phyloP scores from a whole-genome alignment of 805 yeast species.

The Sungouiozyma ichnusensis region DNA sequence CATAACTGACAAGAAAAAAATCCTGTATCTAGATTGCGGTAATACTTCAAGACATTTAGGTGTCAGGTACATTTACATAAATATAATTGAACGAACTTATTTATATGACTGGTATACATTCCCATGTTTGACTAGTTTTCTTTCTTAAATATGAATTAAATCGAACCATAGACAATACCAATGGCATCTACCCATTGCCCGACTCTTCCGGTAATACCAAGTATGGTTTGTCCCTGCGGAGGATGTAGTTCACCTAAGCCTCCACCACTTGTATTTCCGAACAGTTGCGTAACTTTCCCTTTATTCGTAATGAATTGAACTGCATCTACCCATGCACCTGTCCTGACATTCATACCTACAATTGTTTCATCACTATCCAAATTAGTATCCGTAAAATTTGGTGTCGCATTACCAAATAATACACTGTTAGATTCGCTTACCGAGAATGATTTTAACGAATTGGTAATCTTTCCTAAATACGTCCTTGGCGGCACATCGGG shows the following conservation, averaged over 20 bases:
- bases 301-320: slow-evolving; percentile 55
- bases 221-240: slow-evolving; percentile 50
- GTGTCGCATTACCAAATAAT: slow-evolving; percentile 44
- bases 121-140: too few relatives aligned
- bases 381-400: slow-evolving; percentile 43
- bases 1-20: slow-evolving; percentile 1
- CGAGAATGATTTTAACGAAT: slow-evolving; percentile 15
- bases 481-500: slow-evolving; percentile 42
- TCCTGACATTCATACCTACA: slow-evolving; percentile 49
- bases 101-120: too few relatives aligned
- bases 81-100: neutral
- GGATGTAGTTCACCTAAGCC: slow-evolving; percentile 46
- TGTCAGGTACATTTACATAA: neutral
- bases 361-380: slow-evolving; percentile 52
- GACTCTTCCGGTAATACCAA: slow-evolving; percentile 64
- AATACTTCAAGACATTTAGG: neutral
- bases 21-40: neutral
- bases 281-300: slow-evolving; percentile 45
- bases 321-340: slow-evolving; percentile 88
- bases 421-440: slow-evolving; percentile 9
- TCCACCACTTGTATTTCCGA: slow-evolving; percentile 66
- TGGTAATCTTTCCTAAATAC: slow-evolving; percentile 28
- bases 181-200: slow-evolving; percentile 67
- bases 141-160: slow-evolving; percentile 1
- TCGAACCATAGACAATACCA: slow-evolving; percentile 48